Conservation (phyloP, 108 stramenopile genomes). For the Nitzschia palea region DNA sequence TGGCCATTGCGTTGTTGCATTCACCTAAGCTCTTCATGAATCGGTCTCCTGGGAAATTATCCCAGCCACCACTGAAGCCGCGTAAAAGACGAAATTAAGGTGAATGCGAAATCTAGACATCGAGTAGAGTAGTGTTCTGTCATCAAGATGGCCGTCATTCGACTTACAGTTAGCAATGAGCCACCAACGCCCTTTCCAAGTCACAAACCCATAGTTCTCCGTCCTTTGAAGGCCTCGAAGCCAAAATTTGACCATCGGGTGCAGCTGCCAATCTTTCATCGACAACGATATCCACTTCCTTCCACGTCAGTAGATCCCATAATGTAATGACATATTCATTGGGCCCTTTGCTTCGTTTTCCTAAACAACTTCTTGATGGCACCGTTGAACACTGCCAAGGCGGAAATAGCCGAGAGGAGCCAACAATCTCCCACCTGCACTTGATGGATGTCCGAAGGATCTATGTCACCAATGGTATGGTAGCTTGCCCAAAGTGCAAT, state of each 20-base stretch:
- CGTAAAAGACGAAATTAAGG: too few relatives aligned
- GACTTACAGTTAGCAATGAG: too few relatives aligned
- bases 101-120: too few relatives aligned
- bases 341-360: conserved; percentile 18
- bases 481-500: too few relatives aligned
- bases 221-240: conserved; percentile 13
- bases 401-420: conserved; percentile 17
- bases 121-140: too few relatives aligned
- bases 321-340: conserved; percentile 13
- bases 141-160: too few relatives aligned
- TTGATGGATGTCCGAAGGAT: conserved; percentile 44
- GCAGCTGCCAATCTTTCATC: conserved; percentile 6
- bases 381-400: conserved; percentile 17
- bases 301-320: conserved; percentile 20
- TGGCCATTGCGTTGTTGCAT: too few relatives aligned
- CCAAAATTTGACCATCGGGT: not conserved
- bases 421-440: conserved; percentile 22
- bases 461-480: conserved; percentile 40
- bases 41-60: conserved; percentile 14
- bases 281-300: conserved; percentile 20
- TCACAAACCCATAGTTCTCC: conserved; percentile 21
- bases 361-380: conserved; percentile 14
- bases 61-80: conserved; percentile 16
- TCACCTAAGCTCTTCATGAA: too few relatives aligned
- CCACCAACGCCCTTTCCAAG: conserved; percentile 18